Conservation (phyloP, 345 rosid genomes). For the Syzygium grande region DNA sequence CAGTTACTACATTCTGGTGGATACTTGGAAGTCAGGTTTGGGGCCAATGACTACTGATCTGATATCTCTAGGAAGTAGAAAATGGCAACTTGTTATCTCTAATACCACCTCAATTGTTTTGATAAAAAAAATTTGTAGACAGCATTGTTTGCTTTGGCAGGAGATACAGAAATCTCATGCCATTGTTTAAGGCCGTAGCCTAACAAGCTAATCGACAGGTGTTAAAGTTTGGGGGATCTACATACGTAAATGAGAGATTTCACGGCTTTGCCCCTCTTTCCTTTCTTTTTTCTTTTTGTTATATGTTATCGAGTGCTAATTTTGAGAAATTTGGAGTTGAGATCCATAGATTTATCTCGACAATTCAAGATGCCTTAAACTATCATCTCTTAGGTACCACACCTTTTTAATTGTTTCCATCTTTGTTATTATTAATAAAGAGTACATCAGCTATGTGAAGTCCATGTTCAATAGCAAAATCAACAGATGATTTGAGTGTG, state of each 20-base stretch:
- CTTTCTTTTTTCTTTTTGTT: not conserved
- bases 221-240: too few species aligned
- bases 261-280: not conserved
- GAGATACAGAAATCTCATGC: not conserved
- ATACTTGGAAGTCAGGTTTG: not conserved
- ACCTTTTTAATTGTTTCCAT: not conserved
- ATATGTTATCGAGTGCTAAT: not conserved
- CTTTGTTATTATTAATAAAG: not conserved
- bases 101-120: not conserved
- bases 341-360: not conserved
- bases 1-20: not conserved
- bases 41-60: not conserved
- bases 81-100: not conserved
- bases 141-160: not conserved
- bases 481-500: not conserved
- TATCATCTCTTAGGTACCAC: not conserved
- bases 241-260: not conserved
- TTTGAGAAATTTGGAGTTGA: not conserved
- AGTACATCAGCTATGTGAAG: not conserved
- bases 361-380: not conserved
- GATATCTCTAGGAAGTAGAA: not conserved
- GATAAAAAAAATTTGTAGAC: not conserved
- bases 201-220: not conserved
- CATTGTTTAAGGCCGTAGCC: not conserved
- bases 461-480: not conserved